These are phyloP conservation scores for Exophiala phaeomuriformis DNA, from an alignment of 2,329 filamentous ascomycete species.

Conservation along the genomic window DNA sequence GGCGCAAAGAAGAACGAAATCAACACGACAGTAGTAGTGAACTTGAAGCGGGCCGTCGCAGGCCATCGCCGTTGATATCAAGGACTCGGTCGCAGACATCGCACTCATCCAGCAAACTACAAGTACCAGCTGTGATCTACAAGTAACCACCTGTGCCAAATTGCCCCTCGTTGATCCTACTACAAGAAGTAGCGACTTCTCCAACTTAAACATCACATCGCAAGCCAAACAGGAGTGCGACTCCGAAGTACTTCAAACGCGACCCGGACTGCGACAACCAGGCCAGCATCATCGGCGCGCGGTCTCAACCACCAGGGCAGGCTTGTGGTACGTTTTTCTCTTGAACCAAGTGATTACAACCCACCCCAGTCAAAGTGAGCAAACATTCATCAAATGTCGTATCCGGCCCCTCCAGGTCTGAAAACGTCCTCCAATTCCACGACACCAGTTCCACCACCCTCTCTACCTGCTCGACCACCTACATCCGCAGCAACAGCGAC, in stretches of 20 bases:
- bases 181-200: no score
- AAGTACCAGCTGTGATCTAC: no score
- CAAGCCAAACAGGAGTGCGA: no score
- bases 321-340: slow-evolving; percentile 18
- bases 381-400: slow-evolving; percentile 61
- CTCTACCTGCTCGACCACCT: slow-evolving; percentile 72
- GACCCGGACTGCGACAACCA: not conserved
- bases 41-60: not conserved
- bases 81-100: not conserved
- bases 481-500: slow-evolving; percentile 44
- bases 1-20: not conserved
- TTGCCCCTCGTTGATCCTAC: no score
- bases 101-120: no score
- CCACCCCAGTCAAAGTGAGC: slow-evolving; percentile 28
- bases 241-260: not conserved
- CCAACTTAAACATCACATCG: no score
- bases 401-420: slow-evolving; percentile 76
- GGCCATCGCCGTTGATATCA: not conserved
- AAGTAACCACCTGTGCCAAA: no score
- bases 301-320: slow-evolving; percentile 1
- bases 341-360: slow-evolving; percentile 14
- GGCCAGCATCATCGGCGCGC: not conserved
- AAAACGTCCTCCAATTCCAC: slow-evolving; percentile 28
- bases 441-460: slow-evolving; percentile 44
- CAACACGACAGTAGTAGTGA: no score